These are phyloP conservation scores for Fibroporia radiculosa DNA, from an alignment of 768 basidiomycete genomes.

Conservation along the genomic window DNA sequence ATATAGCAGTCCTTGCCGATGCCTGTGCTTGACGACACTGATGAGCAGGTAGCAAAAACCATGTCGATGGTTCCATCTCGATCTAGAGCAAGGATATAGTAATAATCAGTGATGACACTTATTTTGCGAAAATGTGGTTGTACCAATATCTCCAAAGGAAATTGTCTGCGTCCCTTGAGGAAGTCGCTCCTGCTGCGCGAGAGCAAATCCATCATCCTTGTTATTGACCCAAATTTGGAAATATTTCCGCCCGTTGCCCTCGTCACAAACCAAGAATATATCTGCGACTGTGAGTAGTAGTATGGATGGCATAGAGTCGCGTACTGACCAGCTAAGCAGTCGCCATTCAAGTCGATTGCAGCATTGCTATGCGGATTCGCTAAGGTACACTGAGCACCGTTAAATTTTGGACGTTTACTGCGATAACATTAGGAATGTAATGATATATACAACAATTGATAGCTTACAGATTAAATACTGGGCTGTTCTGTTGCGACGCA, in stretches of 20 bases:
- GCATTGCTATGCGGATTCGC: constrained; percentile 92
- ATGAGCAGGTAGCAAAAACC: constrained; percentile 79
- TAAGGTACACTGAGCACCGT: constrained; percentile 61
- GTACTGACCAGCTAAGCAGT: constrained; percentile 80
- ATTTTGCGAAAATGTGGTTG: neutral
- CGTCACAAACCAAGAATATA: constrained; percentile 81
- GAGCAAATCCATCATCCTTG: constrained; percentile 64
- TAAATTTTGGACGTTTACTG: constrained; percentile 54
- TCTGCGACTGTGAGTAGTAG: constrained; percentile 30
- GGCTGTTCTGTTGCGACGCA: constrained; percentile 38
- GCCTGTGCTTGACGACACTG: constrained; percentile 60
- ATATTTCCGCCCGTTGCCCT: constrained; percentile 43
- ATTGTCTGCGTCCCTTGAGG: constrained; percentile 74
- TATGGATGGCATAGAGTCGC: neutral
- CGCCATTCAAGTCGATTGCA: constrained; percentile 89
- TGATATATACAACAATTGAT: neutral
- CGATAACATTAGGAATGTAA: neutral
- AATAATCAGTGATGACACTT: constrained; percentile 2
- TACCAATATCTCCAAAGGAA: constrained; percentile 88
- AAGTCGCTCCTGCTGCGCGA: constrained; percentile 59
- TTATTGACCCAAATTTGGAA: constrained; percentile 94
- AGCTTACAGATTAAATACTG: constrained; percentile 63
- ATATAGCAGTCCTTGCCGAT: constrained; percentile 71
- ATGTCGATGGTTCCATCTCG: constrained; percentile 96
- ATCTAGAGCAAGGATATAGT: constrained; percentile 37